Evolutionary conservation across 305 asterid species (phyloP), one percentile per base, ranked within the genome.

Genomic region (Rubia occidens): DNA sequence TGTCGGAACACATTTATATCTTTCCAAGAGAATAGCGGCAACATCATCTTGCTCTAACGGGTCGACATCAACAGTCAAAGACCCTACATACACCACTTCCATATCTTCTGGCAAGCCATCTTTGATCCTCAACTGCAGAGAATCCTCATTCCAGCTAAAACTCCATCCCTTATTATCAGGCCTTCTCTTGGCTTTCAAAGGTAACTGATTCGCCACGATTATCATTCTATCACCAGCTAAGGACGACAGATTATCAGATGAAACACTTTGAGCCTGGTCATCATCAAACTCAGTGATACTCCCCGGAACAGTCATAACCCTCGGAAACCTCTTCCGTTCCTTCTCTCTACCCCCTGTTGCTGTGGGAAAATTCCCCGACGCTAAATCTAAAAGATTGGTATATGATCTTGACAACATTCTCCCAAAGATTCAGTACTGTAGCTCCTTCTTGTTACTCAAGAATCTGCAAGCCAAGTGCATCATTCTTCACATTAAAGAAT

Each of bases 31-130:
- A 82, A 75, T 82, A 72, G 69, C 86, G 42, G 97, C 85, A n/a
- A 90, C 87, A 21, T 92, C 98, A 82, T 93, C 98, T 80, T 93
- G 98, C 67, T 93, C 98, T 53, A 86, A 83, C n/a, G 97, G 98
- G 79, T 93, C 96, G 58, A 93, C 91, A 74, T 93, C 98, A 74
- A 90, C 89, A 60, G 85, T 80, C 61, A 93, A 82, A 11, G 95
- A 93, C 60, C 97, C 98, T 71, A 93, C 92, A 70, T 84, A 93
- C 14, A 83, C 74, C 42, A 90, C 94, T 76, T 93, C 98, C 97
- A 93, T 90, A 56, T 90, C 98, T 76, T 90, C 97, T 0, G 98
- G 97, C 61, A 93, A 85, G 66, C 98, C 98, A 72, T 93, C 97
- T 75, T 89, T 90, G 66, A 88, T 86, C 77, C 94, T 74, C 73